A percentile compares a stretch with the other conserved stretches of the same genome.
Conservation (phyloP, 129 eudicot genomes). For the carrot (Daucus carota) region DH1_v3.0 NC_030384.2:49050001-49050500, state of each 20-base stretch:
- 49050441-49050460: neutral
- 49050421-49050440: neutral
- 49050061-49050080: conserved; percentile 9
- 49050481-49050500: too few relatives aligned
- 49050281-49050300: conserved; percentile 69
- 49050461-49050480: neutral
- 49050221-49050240: conserved; percentile 85
- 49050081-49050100: conserved; percentile 72
- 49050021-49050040: neutral
- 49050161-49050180: conserved; percentile 79
- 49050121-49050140: conserved; percentile 76
- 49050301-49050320: conserved; percentile 75
- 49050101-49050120: conserved; percentile 70
- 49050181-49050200: conserved; percentile 79
- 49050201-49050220: conserved; percentile 75
- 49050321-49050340: conserved; percentile 84
- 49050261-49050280: conserved; percentile 97
- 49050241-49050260: conserved; percentile 92
- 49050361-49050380: neutral
- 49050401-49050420: neutral
- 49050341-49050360: conserved; percentile 56
- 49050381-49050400: conserved; percentile 4
- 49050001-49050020: neutral
- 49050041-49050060: neutral
- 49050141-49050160: conserved; percentile 92